Evolutionary conservation across 1,139 yeast species (phyloP).

Genomic region (Sugiyamaella castrensis): DNA sequence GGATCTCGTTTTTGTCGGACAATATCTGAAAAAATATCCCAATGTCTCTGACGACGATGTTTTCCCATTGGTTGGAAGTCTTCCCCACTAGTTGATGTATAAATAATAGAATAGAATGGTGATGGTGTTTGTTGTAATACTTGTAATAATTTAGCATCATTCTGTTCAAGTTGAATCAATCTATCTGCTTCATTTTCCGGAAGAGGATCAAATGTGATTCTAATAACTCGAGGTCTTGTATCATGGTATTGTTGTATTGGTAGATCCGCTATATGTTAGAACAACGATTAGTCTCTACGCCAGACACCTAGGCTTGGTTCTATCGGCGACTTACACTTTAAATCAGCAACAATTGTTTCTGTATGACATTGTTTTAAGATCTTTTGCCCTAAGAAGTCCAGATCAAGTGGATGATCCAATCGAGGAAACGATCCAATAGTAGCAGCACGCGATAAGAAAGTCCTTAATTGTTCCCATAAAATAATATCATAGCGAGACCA

Average conservation of each 20-base stretch:
- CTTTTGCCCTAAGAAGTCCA: slow-evolving; percentile 46
- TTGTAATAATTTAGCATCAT: slow-evolving; percentile 49
- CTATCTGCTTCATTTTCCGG: slow-evolving; percentile 40
- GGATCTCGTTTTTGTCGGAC: slow-evolving; percentile 30
- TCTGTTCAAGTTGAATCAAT: slow-evolving; percentile 36
- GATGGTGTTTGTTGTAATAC: slow-evolving; percentile 30
- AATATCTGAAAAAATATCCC: slow-evolving; percentile 30
- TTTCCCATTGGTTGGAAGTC: slow-evolving; percentile 19
- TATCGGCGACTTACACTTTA: slow-evolving; percentile 26
- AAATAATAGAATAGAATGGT: slow-evolving; percentile 33
- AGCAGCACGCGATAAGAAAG: slow-evolving; percentile 57
- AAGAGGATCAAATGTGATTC: slow-evolving; percentile 51
- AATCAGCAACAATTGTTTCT: slow-evolving; percentile 37
- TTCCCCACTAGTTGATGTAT: slow-evolving; percentile 29
- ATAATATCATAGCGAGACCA: slow-evolving; percentile 30
- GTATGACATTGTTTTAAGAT: slow-evolving; percentile 50
- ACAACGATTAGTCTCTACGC: slow-evolving; percentile 26
- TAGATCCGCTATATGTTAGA: slow-evolving; percentile 39
- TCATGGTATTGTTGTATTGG: slow-evolving; percentile 51
- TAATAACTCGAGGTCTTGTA: slow-evolving; percentile 56
- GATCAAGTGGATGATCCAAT: slow-evolving; percentile 46
- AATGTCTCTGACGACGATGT: slow-evolving; percentile 16
- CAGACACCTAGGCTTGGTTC: no score
- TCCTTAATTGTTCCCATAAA: slow-evolving; percentile 53
- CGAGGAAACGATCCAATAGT: slow-evolving; percentile 63